Base-by-base conservation (phyloP, 2,329 filamentous ascomycete species). In the Colletotrichum cereale region DNA sequence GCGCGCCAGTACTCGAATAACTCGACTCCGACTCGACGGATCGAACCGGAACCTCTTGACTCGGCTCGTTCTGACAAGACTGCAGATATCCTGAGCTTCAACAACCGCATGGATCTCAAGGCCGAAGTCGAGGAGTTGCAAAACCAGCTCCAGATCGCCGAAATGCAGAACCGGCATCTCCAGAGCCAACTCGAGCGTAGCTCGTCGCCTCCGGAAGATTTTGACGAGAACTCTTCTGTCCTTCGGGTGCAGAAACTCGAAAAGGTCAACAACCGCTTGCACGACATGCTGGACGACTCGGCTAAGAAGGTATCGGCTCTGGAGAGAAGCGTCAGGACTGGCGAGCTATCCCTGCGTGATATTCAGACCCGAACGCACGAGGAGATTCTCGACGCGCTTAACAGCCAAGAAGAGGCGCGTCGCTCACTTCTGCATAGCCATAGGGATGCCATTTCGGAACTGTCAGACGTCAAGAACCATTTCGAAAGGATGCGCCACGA, bases 141-240 rank as follows among this genome's bases (percentile, higher is more conserved):
- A 79, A 98, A 97, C 79, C 94, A 97, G 79, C 88, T 98, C 62
- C 96, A 98, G 78, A 90, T 98, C 80, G 91, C 93, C 5, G 93
- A 98, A 81, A 97, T 98, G 94, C 93, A 97, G 76, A 98, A 97
- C 81, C 91, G 93, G 42, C 95, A 98, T 77, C 89, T 98, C 7
- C 93, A 97, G 79, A 95, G 90, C 78, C 95, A 98, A 79, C 84
- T 98, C 52, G 93, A 96, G 48, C 90, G 93, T 57, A 84, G 84
- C 12, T 91, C 89, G 0, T 89, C 91, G 3, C 83, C 83, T 7
- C 87, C 87, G 31, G 91, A 93, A 44, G 89, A 86, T 80, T 79
- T 77, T 38, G 92, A 96, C 50, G 91, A 96, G 55, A 96, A 91
- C 75, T 93, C 94, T 1, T 96, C 94, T 2, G 80, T 93, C 58